phyloP scores from a whole-genome alignment of 257 asterid genomes.

The Cordia subcordata region DNA sequence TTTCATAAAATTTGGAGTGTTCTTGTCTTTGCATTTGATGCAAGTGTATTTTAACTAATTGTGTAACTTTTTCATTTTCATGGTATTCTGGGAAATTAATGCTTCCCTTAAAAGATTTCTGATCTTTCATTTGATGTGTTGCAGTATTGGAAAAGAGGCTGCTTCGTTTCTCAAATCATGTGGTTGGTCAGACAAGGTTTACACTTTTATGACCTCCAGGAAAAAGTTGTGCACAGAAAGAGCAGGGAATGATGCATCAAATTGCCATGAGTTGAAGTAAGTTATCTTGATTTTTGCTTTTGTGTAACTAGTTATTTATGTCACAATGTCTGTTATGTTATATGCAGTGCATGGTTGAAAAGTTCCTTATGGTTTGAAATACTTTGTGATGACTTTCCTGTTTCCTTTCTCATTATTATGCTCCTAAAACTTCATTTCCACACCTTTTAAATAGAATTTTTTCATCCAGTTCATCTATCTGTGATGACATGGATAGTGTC shows the following conservation, averaged over 20 bases:
- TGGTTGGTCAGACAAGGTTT: constrained; percentile 84
- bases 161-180: constrained; percentile 52
- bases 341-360: not conserved
- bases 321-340: not conserved
- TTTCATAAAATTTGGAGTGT: no score
- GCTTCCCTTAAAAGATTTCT: not conserved
- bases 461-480: no score
- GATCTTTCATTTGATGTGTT: constrained; percentile 15
- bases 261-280: constrained; percentile 56
- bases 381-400: no score
- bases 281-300: constrained; percentile 25
- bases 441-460: no score
- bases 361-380: no score
- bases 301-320: not conserved
- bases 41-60: no score
- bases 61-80: no score
- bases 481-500: no score
- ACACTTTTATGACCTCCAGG: constrained; percentile 53
- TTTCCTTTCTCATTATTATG: no score
- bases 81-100: no score
- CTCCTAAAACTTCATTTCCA: no score
- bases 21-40: no score
- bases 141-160: constrained; percentile 82
- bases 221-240: constrained; percentile 50
- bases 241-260: constrained; percentile 27